Evolutionary conservation across 306 rosid species (phyloP).

Genomic region (Mimosa bimucronata): DNA sequence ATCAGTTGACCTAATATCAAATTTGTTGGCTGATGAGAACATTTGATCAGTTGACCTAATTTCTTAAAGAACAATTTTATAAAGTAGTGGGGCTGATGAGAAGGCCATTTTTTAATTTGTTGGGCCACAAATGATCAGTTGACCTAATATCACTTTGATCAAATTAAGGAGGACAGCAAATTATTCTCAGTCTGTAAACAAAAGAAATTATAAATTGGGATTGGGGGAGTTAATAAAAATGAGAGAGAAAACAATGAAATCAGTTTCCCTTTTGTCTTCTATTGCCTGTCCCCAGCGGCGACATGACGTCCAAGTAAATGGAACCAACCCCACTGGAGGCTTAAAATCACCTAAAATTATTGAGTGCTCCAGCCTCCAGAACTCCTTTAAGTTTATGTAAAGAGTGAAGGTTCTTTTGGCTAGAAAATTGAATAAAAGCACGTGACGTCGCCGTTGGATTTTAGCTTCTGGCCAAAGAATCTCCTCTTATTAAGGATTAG

Average conservation of each 20-base stretch:
- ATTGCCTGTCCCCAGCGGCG: too few relatives aligned
- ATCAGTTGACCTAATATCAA: too few relatives aligned
- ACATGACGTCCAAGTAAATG: background rate
- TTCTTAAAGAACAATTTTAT: too few relatives aligned
- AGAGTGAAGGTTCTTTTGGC: background rate
- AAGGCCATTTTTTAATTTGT: too few relatives aligned
- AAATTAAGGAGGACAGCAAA: too few relatives aligned
- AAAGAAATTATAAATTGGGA: too few relatives aligned
- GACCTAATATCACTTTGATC: too few relatives aligned
- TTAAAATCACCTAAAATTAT: background rate
- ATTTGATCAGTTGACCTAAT: background rate
- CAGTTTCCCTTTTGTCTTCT: too few relatives aligned
- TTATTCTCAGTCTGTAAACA: background rate
- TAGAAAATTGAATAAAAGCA: background rate
- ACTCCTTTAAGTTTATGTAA: background rate
- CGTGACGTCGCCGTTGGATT: background rate
- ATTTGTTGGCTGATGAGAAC: background rate
- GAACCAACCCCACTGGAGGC: background rate
- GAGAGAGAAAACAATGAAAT: too few relatives aligned
- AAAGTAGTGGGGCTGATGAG: too few relatives aligned
- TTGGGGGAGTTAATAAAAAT: too few relatives aligned
- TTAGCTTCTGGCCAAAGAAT: background rate
- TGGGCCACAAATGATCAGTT: too few relatives aligned
- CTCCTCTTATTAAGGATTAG: background rate
- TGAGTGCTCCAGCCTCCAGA: background rate